A percentile compares a stretch with the other conserved stretches of the same genome.
phyloP scores from a whole-genome alignment of 192 early-diverging fungal species.

The Backusella morwellensis region DNA sequence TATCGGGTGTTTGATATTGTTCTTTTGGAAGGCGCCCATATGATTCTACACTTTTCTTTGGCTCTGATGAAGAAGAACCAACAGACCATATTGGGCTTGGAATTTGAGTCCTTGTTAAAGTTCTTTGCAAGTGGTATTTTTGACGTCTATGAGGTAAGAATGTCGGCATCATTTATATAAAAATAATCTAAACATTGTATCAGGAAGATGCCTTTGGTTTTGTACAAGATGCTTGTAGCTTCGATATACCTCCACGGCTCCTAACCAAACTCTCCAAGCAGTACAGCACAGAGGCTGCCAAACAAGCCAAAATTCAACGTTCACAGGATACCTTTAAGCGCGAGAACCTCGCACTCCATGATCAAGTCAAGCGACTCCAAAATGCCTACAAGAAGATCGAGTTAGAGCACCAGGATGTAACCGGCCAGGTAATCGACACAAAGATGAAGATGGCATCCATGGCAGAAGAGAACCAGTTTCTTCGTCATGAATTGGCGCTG shows the following conservation, averaged over 20 bases:
- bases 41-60: slow-evolving; percentile 81
- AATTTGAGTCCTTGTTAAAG: slow-evolving; percentile 83
- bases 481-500: slow-evolving; percentile 58
- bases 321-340: slow-evolving; percentile 55
- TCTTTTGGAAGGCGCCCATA: slow-evolving; percentile 88
- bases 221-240: slow-evolving; percentile 76
- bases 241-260: slow-evolving; percentile 64
- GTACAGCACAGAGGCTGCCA: slow-evolving; percentile 60
- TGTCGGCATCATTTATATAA: too few relatives aligned
- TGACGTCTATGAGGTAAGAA: slow-evolving; percentile 76
- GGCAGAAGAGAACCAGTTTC: slow-evolving; percentile 48
- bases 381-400: slow-evolving; percentile 62
- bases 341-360: slow-evolving; percentile 64
- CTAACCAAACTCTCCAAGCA: slow-evolving; percentile 72
- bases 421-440: slow-evolving; percentile 59
- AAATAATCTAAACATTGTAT: too few relatives aligned
- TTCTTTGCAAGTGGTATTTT: slow-evolving; percentile 88
- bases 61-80: slow-evolving; percentile 86
- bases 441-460: slow-evolving; percentile 55
- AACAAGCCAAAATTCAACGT: slow-evolving; percentile 63
- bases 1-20: slow-evolving; percentile 91
- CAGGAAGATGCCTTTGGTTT: slow-evolving; percentile 68
- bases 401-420: slow-evolving; percentile 70
- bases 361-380: slow-evolving; percentile 61
- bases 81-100: slow-evolving; percentile 70